A percentile compares a stretch with the other conserved stretches of the same genome.
Evolutionary conservation across 768 basidiomycete genomes (phyloP).

Genomic region (Favolaschia claudopus): DNA sequence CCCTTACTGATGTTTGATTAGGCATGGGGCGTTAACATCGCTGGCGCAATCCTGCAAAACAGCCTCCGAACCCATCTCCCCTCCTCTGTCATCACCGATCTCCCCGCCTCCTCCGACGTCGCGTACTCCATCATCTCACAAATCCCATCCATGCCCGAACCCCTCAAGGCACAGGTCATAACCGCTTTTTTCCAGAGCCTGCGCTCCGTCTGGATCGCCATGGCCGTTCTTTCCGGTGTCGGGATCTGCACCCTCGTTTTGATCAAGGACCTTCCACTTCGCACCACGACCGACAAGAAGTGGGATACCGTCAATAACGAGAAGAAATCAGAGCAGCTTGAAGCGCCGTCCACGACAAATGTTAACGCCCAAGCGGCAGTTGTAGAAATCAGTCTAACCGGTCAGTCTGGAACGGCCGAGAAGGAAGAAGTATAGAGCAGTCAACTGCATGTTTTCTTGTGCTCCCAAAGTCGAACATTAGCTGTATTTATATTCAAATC

Average conservation of each 20-base stretch:
- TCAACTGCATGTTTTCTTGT: no score
- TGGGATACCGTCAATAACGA: neutral
- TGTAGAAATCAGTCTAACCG: no score
- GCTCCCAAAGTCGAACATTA: no score
- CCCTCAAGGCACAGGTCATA: neutral
- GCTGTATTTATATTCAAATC: no score
- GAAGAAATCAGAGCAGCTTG: no score
- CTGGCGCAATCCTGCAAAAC: neutral
- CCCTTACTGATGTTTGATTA: neutral
- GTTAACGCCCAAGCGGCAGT: no score
- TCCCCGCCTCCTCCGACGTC: neutral
- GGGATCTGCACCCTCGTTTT: neutral
- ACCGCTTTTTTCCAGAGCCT: conserved; percentile 28
- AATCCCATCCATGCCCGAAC: neutral
- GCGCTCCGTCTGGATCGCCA: neutral
- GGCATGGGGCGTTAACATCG: neutral
- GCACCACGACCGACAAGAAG: conserved; percentile 4
- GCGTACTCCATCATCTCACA: neutral
- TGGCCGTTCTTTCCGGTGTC: neutral
- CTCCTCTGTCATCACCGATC: neutral
- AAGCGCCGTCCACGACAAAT: no score
- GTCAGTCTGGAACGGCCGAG: no score
- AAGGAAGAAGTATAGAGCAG: no score
- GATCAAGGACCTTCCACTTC: neutral
- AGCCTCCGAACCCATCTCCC: neutral